Evolutionary conservation across 1,284 basidiomycete genomes (phyloP), one percentile per base, ranked within the genome.

Genomic region (Austroboletus novae-zelandiae): DNA sequence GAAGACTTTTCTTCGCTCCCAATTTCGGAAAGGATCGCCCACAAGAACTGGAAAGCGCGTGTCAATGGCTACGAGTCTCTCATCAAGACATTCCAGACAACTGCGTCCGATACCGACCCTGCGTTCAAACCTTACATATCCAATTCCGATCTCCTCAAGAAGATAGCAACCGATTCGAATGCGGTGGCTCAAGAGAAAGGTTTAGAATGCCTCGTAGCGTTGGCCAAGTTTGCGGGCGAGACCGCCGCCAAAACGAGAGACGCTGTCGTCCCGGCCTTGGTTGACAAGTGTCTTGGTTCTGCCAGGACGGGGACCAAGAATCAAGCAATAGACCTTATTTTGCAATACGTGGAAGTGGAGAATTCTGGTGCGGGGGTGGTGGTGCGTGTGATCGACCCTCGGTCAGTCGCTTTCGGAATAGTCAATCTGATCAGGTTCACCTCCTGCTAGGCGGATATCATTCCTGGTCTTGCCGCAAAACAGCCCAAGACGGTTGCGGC

Each of bases 31-130:
- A 75, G 96, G 43, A 84, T 98, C 54, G 74, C 80, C 11, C 92
- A 96, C 78, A 98, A 98, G 81, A 94, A 96, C 66, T 99, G 96
- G 96, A 99, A 99, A 73, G 96, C 97, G 44, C 86, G 96, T 59
- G 83, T 97, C 61, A 93, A 86, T 65, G 97, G 85, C 50, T 99
- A 99, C 70, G 91, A 93, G 70, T 76, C 91, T 41, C 84, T 98
- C 56, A 83, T 89, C 73, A 87, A 90, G 71, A 83, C 81, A 52
- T 95, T 96, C 69, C 85, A 86, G 64, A 87, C 84, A 50, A 93
- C 94, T 36, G 87, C 88, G 57, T 94, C 92, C 45, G 96, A 98
- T 67, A 83, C 84, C 56, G 96, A 98, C 77, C 92, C 94, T 45
- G 89, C 91, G 43, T 99, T 99, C 77, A 85, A 84, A 61, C 91